phyloP scores from a whole-genome alignment of 139 green algal genomes.

The Chara braunii region DNA sequence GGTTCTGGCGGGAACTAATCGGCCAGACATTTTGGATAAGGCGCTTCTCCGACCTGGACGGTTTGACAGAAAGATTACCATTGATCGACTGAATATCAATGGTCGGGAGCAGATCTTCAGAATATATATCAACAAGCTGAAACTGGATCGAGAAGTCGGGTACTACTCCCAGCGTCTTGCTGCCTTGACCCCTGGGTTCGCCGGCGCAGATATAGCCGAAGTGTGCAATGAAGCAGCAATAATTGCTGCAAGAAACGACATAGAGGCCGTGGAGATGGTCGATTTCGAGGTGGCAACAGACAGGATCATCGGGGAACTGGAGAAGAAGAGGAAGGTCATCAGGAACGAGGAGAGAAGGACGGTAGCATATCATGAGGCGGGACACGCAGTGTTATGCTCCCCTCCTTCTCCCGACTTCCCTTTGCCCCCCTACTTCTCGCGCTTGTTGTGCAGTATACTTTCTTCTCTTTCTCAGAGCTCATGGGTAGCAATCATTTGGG shows the following conservation, averaged over 20 bases:
- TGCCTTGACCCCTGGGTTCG: constrained; percentile 80
- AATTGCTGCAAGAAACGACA: constrained; percentile 64
- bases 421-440: too few relatives aligned
- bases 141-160: too few relatives aligned
- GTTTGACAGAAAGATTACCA: constrained; percentile 86
- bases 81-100: constrained; percentile 89
- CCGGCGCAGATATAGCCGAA: constrained; percentile 95
- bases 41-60: constrained; percentile 76
- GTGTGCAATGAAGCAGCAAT: constrained; percentile 93
- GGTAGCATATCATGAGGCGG: constrained; percentile 90
- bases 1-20: constrained; percentile 86
- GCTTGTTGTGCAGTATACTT: too few relatives aligned
- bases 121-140: constrained; percentile 7
- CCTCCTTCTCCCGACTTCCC: too few relatives aligned
- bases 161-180: constrained; percentile 53
- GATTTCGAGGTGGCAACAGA: constrained; percentile 96
- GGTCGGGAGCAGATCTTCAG: constrained; percentile 88
- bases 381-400: constrained; percentile 79
- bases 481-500: too few relatives aligned
- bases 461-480: too few relatives aligned
- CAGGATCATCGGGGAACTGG: constrained; percentile 89
- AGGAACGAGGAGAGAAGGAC: constrained; percentile 73
- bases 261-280: constrained; percentile 49
- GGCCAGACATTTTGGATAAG: constrained; percentile 68
- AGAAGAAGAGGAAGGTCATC: constrained; percentile 97